phyloP scores from a whole-genome alignment of 371 early-diverging fungal genomes.

The Rhizopus arrhizus region DNA sequence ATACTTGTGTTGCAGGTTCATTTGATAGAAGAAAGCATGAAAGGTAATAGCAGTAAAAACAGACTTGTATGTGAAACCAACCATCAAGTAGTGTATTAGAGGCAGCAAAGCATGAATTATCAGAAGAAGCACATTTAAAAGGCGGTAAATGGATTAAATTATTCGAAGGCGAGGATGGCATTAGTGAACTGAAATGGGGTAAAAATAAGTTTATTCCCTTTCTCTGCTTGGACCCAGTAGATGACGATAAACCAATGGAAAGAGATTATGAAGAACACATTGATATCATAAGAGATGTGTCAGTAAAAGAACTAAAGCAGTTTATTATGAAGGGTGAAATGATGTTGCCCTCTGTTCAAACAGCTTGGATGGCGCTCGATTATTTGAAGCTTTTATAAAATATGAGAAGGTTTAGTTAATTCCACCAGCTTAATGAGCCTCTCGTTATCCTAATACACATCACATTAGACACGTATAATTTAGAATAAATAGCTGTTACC shows the following conservation, averaged over 20 bases:
- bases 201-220: slow-evolving; percentile 65
- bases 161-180: slow-evolving; percentile 53
- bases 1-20: slow-evolving; percentile 63
- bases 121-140: slow-evolving; percentile 65
- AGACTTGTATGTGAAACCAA: background rate
- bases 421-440: slow-evolving; percentile 58
- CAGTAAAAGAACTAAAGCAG: slow-evolving; percentile 39
- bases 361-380: slow-evolving; percentile 53
- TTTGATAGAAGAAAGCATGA: slow-evolving; percentile 61
- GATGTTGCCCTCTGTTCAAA: slow-evolving; percentile 58
- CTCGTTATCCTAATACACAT: slow-evolving; percentile 52
- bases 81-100: slow-evolving; percentile 40
- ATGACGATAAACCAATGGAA: slow-evolving; percentile 47
- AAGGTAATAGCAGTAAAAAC: slow-evolving; percentile 23
- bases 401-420: slow-evolving; percentile 52
- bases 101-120: slow-evolving; percentile 61
- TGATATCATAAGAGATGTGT: slow-evolving; percentile 39
- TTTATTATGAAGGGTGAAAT: slow-evolving; percentile 50
- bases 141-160: slow-evolving; percentile 57
- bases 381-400: slow-evolving; percentile 37
- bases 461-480: background rate
- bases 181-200: slow-evolving; percentile 69
- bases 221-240: slow-evolving; percentile 58
- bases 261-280: slow-evolving; percentile 66
- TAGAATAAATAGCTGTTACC: slow-evolving; percentile 26